Evolutionary conservation across 1,139 yeast species (phyloP), one percentile per base, ranked within the genome.

Genomic region (Diutina sp.): DNA sequence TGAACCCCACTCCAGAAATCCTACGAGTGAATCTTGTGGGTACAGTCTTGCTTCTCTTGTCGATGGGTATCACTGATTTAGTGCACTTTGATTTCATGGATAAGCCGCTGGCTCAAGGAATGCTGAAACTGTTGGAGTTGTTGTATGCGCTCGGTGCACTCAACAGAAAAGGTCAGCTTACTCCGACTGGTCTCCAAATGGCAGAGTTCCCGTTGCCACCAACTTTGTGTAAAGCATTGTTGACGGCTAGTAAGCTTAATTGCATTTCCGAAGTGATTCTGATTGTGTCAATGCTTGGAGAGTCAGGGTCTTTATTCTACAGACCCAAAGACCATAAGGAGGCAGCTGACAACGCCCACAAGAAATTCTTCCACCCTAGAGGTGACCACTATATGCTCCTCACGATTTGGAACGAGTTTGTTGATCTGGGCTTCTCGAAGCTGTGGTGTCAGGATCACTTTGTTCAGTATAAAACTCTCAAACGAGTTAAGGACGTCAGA

Each of bases 121-220:
- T 93, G 56, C 84, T 87, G 45, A 85, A 86, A 62, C 84, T 97
- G 0, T 72, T 93, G 55, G 96, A 90, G 63, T 74, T 84, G 56
- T 70, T 93, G 29, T 91, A 93, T 68, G 84, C 95, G 0, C 69
- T 93, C 5, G 98, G 98, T 0, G 98, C 97, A 0, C 69, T 93
- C 56, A 89, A 87, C 62, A 83, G 86, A n/a, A 73, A 77, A 57
- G 97, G 97, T 0, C 79, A 80, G 59, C 74, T 95, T 44, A 93
- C 99, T 0, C 79, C 82, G 58, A 67, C 84, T 1, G 99, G 99
- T 0, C 73, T 89, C 45, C 81, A 82, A 60, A 89, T 93, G 96
- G 88, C 96, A 2, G 96, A 88, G 64, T 89, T 93, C 62, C 99
- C 99, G 0, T 79, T 91, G 6, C 96, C 89, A 63, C 97, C 97